These are phyloP conservation scores for Trichophaea hybrida DNA, from an alignment of 2,329 filamentous ascomycete species.

Conservation along the genomic window DNA sequence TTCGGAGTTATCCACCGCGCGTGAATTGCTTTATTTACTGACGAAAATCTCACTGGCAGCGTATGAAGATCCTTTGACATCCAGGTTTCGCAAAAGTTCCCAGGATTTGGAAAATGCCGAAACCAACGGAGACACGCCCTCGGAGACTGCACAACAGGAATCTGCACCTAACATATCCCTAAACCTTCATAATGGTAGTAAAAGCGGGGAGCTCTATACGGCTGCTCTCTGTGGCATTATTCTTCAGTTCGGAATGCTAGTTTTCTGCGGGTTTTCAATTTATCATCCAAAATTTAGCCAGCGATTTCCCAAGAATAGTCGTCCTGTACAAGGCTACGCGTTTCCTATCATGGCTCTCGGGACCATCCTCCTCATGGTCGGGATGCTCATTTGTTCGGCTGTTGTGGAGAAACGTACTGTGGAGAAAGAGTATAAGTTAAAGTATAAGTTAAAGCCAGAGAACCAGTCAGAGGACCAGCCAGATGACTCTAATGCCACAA, in stretches of 20 bases:
- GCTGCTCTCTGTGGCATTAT: constrained; percentile 19
- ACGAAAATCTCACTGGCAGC: too few species aligned
- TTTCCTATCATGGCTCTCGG: constrained; percentile 21
- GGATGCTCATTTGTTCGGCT: constrained; percentile 1
- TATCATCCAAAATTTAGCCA: neutral
- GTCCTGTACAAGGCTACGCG: constrained; percentile 19
- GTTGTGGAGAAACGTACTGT: neutral
- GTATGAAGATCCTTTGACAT: too few species aligned
- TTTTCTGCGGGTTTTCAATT: constrained; percentile 6
- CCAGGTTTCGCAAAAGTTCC: too few species aligned
- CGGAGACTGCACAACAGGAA: too few species aligned
- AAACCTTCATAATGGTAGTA: constrained; percentile 10
- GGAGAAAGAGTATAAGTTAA: too few species aligned
- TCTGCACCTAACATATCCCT: too few species aligned
- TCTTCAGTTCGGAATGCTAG: constrained; percentile 24
- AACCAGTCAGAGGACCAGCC: too few species aligned
- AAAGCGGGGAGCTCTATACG: constrained; percentile 13
- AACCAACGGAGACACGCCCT: too few species aligned
- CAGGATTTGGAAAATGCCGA: too few species aligned
- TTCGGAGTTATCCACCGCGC: too few species aligned
- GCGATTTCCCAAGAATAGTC: neutral
- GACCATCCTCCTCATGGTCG: constrained; percentile 1
- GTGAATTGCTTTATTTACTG: too few species aligned
- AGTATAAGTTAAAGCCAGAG: too few species aligned
- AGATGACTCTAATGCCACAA: neutral